These are phyloP conservation scores for Calonectria leucothoes DNA, from an alignment of 2,329 filamentous ascomycete species.

Conservation along the genomic window DNA sequence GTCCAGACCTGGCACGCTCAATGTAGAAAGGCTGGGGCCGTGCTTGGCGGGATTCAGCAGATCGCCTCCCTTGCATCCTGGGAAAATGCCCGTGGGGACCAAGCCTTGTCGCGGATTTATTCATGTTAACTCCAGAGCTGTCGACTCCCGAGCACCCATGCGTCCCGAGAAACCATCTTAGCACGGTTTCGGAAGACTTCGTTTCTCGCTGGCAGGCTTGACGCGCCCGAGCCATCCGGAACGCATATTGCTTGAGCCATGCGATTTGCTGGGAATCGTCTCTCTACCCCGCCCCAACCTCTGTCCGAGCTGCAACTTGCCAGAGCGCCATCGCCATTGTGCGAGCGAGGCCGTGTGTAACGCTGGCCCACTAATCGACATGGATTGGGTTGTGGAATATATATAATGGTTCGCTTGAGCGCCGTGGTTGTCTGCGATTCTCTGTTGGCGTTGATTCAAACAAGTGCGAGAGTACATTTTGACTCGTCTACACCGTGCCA, in stretches of 20 bases:
- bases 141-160: background rate
- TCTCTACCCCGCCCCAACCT: background rate
- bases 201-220: too few species aligned
- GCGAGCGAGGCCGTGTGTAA: background rate
- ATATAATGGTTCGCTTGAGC: background rate
- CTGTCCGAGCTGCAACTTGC: background rate
- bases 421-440: background rate
- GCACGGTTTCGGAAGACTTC: too few species aligned
- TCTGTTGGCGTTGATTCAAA: background rate
- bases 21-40: background rate
- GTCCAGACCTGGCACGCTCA: background rate
- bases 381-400: background rate
- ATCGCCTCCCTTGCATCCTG: background rate
- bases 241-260: background rate
- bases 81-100: background rate
- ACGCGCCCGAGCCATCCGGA: background rate
- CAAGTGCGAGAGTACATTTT: background rate
- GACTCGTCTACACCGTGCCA: too few species aligned
- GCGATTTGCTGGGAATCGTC: background rate
- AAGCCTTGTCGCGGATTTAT: background rate
- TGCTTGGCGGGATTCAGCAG: background rate
- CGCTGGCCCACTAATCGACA: background rate
- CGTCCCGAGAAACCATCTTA: background rate
- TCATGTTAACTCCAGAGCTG: background rate
- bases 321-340: background rate